Conservation (phyloP, 768 basidiomycete species). For the Trametes maxima region DNA sequence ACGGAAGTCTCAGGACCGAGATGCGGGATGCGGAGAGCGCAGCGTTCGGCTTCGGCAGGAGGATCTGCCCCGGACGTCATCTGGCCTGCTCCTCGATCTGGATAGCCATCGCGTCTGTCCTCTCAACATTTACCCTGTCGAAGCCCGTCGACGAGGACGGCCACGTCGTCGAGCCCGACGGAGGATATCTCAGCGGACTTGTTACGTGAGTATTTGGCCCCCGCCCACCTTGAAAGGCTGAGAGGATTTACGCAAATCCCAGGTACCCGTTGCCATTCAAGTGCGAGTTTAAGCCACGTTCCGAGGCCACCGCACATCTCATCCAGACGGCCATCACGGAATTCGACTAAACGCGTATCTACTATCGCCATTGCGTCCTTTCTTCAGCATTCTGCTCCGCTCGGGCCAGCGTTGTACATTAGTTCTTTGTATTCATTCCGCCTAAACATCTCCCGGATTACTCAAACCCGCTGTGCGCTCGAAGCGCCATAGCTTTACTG, state of each 20-base stretch:
- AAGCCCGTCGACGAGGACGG: constrained; percentile 31
- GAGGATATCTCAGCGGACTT: constrained; percentile 27
- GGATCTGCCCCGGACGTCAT: constrained; percentile 34
- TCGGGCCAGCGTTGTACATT: not conserved
- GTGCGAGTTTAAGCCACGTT: constrained; percentile 25
- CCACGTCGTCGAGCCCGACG: constrained; percentile 27
- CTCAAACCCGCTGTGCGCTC: not conserved
- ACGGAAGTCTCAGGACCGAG: constrained; percentile 19
- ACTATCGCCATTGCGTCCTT: not conserved
- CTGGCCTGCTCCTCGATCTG: constrained; percentile 30
- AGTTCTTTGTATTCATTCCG: not conserved
- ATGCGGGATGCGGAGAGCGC: constrained; percentile 22
- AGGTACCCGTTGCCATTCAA: constrained; percentile 26
- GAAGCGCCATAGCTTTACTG: constrained; percentile 23
- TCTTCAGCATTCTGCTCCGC: not conserved
- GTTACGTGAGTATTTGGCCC: constrained; percentile 22
- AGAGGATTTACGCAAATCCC: not conserved
- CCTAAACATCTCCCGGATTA: not conserved
- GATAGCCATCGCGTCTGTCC: constrained; percentile 29
- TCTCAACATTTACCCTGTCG: constrained; percentile 30
- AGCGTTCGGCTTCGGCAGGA: constrained; percentile 27
- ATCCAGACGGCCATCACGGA: constrained; percentile 11
- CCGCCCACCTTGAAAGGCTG: not conserved
- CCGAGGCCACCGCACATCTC: constrained; percentile 12
- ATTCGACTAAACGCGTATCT: constrained; percentile 5